Evolutionary conservation across 345 rosid genomes (phyloP), one percentile per base, ranked within the genome.

Genomic region (Psidium friedrichsthalianum): DNA sequence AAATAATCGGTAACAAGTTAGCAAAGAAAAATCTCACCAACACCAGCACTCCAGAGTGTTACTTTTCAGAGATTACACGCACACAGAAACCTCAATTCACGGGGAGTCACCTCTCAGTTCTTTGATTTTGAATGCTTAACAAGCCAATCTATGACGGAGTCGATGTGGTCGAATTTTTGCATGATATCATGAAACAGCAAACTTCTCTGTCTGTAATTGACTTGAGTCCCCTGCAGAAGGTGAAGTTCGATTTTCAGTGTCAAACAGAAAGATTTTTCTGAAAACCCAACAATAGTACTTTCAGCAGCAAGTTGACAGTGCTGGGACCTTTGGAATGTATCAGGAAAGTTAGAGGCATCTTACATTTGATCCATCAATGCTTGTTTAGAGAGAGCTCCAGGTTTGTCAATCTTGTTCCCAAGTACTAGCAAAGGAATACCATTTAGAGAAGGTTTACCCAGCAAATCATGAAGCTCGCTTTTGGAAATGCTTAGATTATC

Each of bases 81-180:
- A 69, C 25, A 69, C 11, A 29, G 52, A 69, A 69, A 69, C 47
- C 80, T 36, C 82, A 52, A 13, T 32, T 25, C 57, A 3, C 14
- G 13, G 58, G 20, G 83, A 51, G 47, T 21, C 83, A 6, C 21
- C 44, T 51, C 78, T 90, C 85, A 94, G 88, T 87, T 93, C 84
- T 90, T 91, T 53, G 97, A 90, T 87, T 95, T 96, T 11, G 99
- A 95, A 86, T 96, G 98, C 90, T 96, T 96, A 51, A 96, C 91
- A 83, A 96, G 98, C 99, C 99, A 96, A 87, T 96, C 96, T 82
- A 96, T 95, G 81, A 96, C 98, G 0, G 92, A 91, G 83, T 95
- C 99, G 32, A 96, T 94, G 91, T 96, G 74, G 95, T 92, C 3
- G 98, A 94, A 92, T 96, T 93, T 93, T 94, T 96, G 98, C 99